Percentiles rank a stretch among this genome's conserved stretches.
Evolutionary conservation across 1,284 basidiomycete species (phyloP).

Genomic region (Cutaneotrichosporon daszewskae): DNA sequence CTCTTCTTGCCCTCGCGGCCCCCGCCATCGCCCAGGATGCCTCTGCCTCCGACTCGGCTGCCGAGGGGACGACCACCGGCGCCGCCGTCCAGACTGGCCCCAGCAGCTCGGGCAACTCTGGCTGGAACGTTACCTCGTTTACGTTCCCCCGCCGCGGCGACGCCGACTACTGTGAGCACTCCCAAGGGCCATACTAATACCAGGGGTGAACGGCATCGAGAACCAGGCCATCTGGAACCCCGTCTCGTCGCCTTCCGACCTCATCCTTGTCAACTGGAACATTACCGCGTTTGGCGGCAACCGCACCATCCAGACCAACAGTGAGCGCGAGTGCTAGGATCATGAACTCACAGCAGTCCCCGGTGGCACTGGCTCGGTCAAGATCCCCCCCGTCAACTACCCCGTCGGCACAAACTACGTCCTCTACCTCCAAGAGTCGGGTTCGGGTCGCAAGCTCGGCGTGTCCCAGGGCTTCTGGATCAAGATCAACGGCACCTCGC

Average conservation of each 20-base stretch:
- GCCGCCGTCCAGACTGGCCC: no score
- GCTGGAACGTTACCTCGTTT: slow-evolving; percentile 9
- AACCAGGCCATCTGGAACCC: slow-evolving; percentile 13
- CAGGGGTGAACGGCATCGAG: slow-evolving; percentile 18
- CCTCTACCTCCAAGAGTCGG: slow-evolving; percentile 3
- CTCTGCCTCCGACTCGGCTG: background rate
- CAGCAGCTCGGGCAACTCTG: no score
- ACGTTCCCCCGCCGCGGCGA: slow-evolving; percentile 8
- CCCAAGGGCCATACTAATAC: slow-evolving; percentile 2
- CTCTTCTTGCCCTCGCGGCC: background rate
- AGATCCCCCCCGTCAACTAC: slow-evolving; percentile 4
- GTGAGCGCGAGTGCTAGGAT: background rate
- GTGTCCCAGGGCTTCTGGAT: slow-evolving; percentile 16
- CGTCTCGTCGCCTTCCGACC: slow-evolving; percentile 10
- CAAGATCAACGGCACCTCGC: slow-evolving; percentile 12
- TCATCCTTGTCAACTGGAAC: slow-evolving; percentile 11
- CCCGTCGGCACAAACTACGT: slow-evolving; percentile 10
- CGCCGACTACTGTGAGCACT: slow-evolving; percentile 11
- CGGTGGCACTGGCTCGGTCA: slow-evolving; percentile 4
- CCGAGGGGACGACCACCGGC: no score
- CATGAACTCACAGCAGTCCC: slow-evolving; percentile 1
- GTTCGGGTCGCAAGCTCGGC: slow-evolving; percentile 60
- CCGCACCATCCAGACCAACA: background rate
- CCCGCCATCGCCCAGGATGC: background rate
- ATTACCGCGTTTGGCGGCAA: background rate